These are phyloP conservation scores for Gentiana straminea DNA, from an alignment of 257 asterid genomes.

Conservation along the genomic window DNA sequence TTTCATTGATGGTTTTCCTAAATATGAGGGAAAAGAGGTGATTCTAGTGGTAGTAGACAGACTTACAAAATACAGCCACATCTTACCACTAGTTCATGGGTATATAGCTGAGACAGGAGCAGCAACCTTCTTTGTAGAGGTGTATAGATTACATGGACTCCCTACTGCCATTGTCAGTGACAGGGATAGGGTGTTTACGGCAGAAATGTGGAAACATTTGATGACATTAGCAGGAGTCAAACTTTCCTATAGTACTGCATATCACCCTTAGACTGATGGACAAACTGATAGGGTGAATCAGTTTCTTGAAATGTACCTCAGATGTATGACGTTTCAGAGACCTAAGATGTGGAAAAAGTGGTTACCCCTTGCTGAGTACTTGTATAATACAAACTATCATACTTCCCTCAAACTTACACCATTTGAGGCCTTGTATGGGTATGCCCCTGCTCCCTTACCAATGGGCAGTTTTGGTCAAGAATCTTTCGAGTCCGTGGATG, in stretches of 20 bases:
- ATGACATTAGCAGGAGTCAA: background rate
- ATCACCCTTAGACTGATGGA: slow-evolving; percentile 4
- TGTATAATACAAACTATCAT: background rate
- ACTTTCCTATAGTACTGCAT: background rate
- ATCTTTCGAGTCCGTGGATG: background rate
- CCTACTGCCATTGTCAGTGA: background rate
- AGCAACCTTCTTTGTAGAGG: background rate
- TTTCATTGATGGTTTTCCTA: slow-evolving; percentile 2
- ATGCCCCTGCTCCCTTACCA: background rate
- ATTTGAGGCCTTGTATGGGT: background rate
- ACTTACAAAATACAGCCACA: background rate
- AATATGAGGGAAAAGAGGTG: background rate
- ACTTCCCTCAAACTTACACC: background rate
- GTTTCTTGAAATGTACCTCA: background rate
- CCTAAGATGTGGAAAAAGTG: background rate
- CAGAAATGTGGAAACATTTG: background rate
- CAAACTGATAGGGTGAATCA: background rate
- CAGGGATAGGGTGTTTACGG: background rate
- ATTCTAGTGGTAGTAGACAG: slow-evolving; percentile 2
- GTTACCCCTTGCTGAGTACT: background rate
- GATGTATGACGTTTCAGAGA: background rate
- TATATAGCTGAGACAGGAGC: background rate
- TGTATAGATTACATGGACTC: background rate
- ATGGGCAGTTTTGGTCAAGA: background rate
- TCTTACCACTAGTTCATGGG: background rate